Evolutionary conservation across 2,329 filamentous ascomycete genomes (phyloP).

Genomic region (Fusarium sp.): DNA sequence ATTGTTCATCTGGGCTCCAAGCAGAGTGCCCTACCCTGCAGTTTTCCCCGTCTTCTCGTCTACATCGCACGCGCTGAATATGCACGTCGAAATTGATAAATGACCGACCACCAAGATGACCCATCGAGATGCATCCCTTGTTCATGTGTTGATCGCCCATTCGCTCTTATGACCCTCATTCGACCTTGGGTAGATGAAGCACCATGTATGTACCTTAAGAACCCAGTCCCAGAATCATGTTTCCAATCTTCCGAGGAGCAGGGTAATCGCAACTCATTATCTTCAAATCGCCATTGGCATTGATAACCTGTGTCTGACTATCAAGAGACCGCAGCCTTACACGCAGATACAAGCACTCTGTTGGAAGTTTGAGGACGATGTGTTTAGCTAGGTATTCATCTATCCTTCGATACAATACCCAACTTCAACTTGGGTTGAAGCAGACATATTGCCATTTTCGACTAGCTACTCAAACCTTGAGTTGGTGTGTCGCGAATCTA

Average conservation of each 20-base stretch:
- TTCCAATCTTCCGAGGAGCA: constrained; percentile 1
- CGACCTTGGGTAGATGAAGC: background rate
- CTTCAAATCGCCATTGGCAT: constrained; percentile 15
- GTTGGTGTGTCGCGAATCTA: constrained; percentile 24
- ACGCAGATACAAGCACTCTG: background rate
- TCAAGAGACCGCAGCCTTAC: constrained; percentile 20
- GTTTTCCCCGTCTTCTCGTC: constrained; percentile 16
- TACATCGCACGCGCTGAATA: constrained; percentile 34
- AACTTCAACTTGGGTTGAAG: constrained; percentile 7
- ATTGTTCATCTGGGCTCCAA: constrained; percentile 11
- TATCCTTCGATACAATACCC: background rate
- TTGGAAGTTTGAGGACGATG: constrained; percentile 4
- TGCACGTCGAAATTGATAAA: constrained; percentile 32
- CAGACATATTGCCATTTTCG: constrained; percentile 27
- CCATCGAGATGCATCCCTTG: constrained; percentile 42
- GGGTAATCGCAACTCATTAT: constrained; percentile 14
- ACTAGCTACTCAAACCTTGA: constrained; percentile 32
- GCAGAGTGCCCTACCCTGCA: constrained; percentile 32
- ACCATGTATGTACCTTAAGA: too few species aligned
- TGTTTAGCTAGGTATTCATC: background rate
- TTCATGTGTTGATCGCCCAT: constrained; percentile 47
- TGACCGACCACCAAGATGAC: constrained; percentile 32
- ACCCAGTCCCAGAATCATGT: constrained; percentile 1
- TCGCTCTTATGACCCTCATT: constrained; percentile 37
- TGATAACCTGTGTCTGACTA: constrained; percentile 26